Evolutionary conservation across 2,329 filamentous ascomycete species (phyloP), one percentile per base, ranked within the genome.

Genomic region (Ascochyta koolunga): DNA sequence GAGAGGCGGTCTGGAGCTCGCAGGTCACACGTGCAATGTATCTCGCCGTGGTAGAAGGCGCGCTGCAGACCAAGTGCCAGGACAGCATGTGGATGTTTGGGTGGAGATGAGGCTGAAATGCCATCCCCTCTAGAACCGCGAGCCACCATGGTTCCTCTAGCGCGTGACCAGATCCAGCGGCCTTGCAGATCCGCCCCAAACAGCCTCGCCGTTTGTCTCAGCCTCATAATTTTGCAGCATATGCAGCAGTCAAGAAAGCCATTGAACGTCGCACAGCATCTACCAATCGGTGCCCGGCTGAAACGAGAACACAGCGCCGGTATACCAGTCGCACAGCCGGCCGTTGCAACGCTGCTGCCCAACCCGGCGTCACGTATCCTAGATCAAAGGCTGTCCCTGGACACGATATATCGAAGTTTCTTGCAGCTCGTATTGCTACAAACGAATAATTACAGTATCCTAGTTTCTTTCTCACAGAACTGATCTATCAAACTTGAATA

Each of bases 271-370:
- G 53, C n/a, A 57, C 57, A 41, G 32, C 36, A 53, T 48, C 39
- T 54, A 25, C 46, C 40, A 13, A 43, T 39, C 29, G 25, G 50
- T 32, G 16, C 45, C 39, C 41, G 55, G 59, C 58, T 60, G 58
- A 64, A 56, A 56, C 57, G 50, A 16, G 24, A 27, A 39, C 42
- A 41, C 46, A 33, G 32, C 38, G 35, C 13, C 36, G 36, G 40
- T 39, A 56, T 33, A 32, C 25, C 32, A 54, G 58, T 62, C 42
- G 35, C 40, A 59, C 61, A 55, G 32, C 31, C 24, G 42, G 52
- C 47, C 45, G 54, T 59, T 62, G 58, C 40, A 55, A 59, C 58
- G 56, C 50, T 54, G 44, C 33, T 29, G 13, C 21, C 44, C 39
- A 31, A 48, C 45, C n/a, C 19, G 37, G 33, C 13, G 13, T 31